Percentiles rank a stretch among this genome's conserved stretches.
Evolutionary conservation across 768 basidiomycete genomes (phyloP).

Genomic region (Mycena leptocephala): DNA sequence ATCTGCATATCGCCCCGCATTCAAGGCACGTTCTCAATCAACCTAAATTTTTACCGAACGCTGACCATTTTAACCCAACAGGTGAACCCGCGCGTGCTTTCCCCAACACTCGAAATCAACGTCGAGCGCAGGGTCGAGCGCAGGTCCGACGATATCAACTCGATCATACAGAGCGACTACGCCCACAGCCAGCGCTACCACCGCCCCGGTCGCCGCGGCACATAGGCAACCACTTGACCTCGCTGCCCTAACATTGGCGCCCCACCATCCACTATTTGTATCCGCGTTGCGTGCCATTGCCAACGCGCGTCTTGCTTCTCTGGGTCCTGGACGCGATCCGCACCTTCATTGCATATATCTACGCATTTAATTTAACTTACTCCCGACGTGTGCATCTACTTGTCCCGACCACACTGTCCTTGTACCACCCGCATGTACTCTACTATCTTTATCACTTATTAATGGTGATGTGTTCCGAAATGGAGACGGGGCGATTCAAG

Average conservation of each 20-base stretch:
- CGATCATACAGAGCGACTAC: background rate
- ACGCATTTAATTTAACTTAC: too few relatives aligned
- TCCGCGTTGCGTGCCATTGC: too few relatives aligned
- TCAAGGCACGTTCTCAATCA: background rate
- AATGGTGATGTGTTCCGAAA: too few relatives aligned
- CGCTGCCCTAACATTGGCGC: conserved; percentile 16
- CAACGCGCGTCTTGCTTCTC: background rate
- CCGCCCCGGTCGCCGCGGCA: conserved; percentile 21
- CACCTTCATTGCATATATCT: background rate
- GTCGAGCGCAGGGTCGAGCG: conserved; percentile 5
- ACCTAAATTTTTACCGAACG: background rate
- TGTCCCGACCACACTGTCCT: too few relatives aligned
- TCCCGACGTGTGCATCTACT: too few relatives aligned
- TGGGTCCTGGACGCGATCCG: background rate
- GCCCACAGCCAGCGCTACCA: conserved; percentile 1
- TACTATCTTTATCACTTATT: too few relatives aligned
- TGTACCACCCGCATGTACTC: too few relatives aligned
- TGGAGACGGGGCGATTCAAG: too few relatives aligned
- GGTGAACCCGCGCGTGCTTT: conserved; percentile 8
- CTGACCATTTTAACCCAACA: background rate
- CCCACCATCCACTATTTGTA: too few relatives aligned
- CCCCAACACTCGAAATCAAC: conserved; percentile 3
- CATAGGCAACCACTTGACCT: background rate
- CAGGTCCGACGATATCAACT: conserved; percentile 15
- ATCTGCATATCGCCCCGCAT: conserved; percentile 16